Percentiles rank a stretch among this genome's conserved stretches.
phyloP scores from a whole-genome alignment of 805 yeast genomes.

The Lipomyces yamanashiensis region DNA sequence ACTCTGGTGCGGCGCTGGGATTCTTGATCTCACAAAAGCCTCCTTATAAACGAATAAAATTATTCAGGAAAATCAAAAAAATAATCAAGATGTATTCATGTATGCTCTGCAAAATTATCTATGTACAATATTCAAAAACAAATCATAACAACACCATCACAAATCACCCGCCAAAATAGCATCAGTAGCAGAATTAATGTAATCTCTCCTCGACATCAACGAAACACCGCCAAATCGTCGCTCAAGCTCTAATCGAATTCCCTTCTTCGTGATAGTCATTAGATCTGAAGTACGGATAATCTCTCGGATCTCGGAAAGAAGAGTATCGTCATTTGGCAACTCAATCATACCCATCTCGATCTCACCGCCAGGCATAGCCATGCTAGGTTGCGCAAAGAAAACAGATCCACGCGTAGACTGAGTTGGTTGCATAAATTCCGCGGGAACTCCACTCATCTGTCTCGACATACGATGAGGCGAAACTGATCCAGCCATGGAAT shows the following conservation, averaged over 20 bases:
- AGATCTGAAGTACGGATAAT: conserved; percentile 48
- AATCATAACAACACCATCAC: conserved; percentile 18
- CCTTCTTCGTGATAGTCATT: conserved; percentile 48
- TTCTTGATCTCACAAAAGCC: too few relatives aligned
- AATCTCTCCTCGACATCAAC: conserved; percentile 45
- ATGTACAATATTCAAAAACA: neutral
- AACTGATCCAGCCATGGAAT: conserved; percentile 11
- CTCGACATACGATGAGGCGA: conserved; percentile 13
- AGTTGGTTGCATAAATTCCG: neutral
- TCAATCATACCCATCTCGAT: conserved; percentile 39
- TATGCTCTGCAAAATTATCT: neutral
- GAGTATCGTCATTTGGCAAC: conserved; percentile 46
- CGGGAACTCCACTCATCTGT: conserved; percentile 2
- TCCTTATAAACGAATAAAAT: neutral
- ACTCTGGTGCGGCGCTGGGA: neutral
- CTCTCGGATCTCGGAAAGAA: conserved; percentile 47
- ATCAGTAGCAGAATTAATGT: conserved; percentile 48
- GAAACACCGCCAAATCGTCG: conserved; percentile 44
- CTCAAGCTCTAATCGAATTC: conserved; percentile 46
- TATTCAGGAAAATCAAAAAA: neutral
- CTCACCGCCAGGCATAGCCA: conserved; percentile 26
- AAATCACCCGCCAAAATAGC: conserved; percentile 50
- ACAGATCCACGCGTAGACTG: conserved; percentile 12
- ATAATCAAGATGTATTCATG: neutral
- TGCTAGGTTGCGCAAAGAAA: conserved; percentile 15